phyloP scores from a whole-genome alignment of 2,329 filamentous ascomycete species.

The Karstenula rhodostoma region DNA sequence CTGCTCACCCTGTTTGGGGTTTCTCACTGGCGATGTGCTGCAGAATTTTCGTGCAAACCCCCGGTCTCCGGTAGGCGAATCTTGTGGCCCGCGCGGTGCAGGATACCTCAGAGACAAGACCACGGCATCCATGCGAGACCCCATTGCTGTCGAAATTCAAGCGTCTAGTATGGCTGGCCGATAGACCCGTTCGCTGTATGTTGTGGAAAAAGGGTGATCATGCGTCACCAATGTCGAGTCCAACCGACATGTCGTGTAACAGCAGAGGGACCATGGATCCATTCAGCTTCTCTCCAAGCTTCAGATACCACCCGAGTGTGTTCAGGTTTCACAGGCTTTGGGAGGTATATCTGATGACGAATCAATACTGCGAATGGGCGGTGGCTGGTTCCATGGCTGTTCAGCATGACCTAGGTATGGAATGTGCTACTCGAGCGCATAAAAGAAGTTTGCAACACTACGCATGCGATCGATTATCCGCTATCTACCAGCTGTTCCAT shows the following conservation, averaged over 20 bases:
- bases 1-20: not conserved
- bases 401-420: not conserved
- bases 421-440: not conserved
- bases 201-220: not conserved
- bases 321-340: too few relatives aligned
- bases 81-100: not conserved
- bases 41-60: not conserved
- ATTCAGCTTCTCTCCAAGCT: not conserved
- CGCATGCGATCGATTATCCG: not conserved
- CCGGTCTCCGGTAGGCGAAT: not conserved
- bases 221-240: not conserved
- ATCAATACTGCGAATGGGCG: too few relatives aligned
- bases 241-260: not conserved
- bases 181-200: not conserved
- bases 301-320: not conserved
- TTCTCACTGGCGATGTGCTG: too few relatives aligned
- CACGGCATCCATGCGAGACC: not conserved
- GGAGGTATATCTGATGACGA: too few relatives aligned
- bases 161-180: not conserved
- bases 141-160: too few relatives aligned
- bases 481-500: slow-evolving; percentile 10
- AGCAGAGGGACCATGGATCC: not conserved
- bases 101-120: not conserved
- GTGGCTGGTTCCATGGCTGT: not conserved
- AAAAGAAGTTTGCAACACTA: not conserved